Evolutionary conservation across 2,329 filamentous ascomycete genomes (phyloP).

Genomic region (Alternaria incomplexa): DNA sequence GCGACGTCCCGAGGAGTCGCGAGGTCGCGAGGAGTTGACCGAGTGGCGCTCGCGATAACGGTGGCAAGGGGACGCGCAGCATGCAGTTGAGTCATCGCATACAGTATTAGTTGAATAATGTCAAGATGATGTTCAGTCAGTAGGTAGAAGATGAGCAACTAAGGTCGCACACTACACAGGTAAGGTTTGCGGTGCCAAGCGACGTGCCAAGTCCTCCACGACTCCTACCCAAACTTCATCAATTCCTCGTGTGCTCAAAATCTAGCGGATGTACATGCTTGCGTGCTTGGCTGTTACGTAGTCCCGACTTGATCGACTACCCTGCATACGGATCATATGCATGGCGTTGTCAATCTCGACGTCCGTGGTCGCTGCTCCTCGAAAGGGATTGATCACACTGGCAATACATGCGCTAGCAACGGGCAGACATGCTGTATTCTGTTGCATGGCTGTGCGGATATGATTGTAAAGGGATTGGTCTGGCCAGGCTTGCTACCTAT

Average conservation of each 20-base stretch:
- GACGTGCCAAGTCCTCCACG: slow-evolving; percentile 8
- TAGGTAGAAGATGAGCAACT: background rate
- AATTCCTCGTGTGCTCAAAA: slow-evolving; percentile 9
- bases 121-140: background rate
- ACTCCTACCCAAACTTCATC: slow-evolving; percentile 12
- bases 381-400: slow-evolving; percentile 1
- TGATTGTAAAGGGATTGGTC: background rate
- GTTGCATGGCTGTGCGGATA: background rate
- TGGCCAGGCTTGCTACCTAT: background rate
- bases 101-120: background rate
- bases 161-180: background rate
- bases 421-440: background rate
- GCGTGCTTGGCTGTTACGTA: slow-evolving; percentile 8
- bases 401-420: slow-evolving; percentile 13
- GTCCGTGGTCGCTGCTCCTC: slow-evolving; percentile 4
- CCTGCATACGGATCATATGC: slow-evolving; percentile 16
- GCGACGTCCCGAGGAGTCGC: slow-evolving; percentile 6
- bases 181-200: background rate
- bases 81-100: background rate
- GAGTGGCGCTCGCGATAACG: background rate
- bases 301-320: slow-evolving; percentile 2
- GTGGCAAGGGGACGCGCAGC: background rate
- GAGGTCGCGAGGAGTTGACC: background rate
- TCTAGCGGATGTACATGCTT: slow-evolving; percentile 6
- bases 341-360: slow-evolving; percentile 13